These are phyloP conservation scores for Cutaneotrichosporon mucoides DNA, from an alignment of 1,284 basidiomycete genomes.

Conservation along the genomic window DNA sequence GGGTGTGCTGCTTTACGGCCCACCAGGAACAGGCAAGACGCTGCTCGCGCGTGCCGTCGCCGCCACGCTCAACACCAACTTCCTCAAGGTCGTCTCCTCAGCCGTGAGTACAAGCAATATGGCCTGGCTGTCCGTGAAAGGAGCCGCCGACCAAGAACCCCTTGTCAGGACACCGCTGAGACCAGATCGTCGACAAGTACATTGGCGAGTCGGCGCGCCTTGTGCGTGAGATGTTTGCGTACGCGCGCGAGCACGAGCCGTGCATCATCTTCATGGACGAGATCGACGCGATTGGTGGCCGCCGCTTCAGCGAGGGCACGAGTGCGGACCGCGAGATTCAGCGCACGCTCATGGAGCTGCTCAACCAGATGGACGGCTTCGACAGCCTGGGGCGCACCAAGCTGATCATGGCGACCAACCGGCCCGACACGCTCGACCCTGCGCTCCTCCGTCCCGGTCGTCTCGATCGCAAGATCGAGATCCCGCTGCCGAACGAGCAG, in stretches of 20 bases:
- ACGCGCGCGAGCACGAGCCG: slow-evolving; percentile 94
- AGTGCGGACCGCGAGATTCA: slow-evolving; percentile 99
- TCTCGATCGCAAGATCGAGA: slow-evolving; percentile 96
- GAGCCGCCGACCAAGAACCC: too few relatives aligned
- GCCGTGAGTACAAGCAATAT: slow-evolving; percentile 52
- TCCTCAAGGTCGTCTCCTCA: slow-evolving; percentile 97
- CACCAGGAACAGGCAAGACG: slow-evolving; percentile 94
- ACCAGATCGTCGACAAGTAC: slow-evolving; percentile 93
- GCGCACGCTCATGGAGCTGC: slow-evolving; percentile 96
- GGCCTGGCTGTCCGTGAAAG: too few relatives aligned
- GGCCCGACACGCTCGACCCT: slow-evolving; percentile 95
- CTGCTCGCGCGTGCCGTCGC: slow-evolving; percentile 93
- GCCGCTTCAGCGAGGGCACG: slow-evolving; percentile 96
- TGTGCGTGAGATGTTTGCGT: slow-evolving; percentile 97
- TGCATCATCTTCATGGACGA: slow-evolving; percentile 71
- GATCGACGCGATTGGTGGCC: slow-evolving; percentile 94
- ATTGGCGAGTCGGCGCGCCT: slow-evolving; percentile 96
- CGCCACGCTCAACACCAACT: slow-evolving; percentile 92
- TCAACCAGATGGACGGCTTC: slow-evolving; percentile 99
- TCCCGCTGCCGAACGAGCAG: slow-evolving; percentile 96
- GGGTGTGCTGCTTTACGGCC: slow-evolving; percentile 97
- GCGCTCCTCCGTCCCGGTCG: slow-evolving; percentile 93
- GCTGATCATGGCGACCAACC: slow-evolving; percentile 97
- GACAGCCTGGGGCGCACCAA: slow-evolving; percentile 94
- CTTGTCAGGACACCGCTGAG: neutral